Percentiles rank a stretch among this genome's conserved stretches.
Evolutionary conservation across 306 rosid species (phyloP).

Genomic region (Albizia julibrissin): DNA sequence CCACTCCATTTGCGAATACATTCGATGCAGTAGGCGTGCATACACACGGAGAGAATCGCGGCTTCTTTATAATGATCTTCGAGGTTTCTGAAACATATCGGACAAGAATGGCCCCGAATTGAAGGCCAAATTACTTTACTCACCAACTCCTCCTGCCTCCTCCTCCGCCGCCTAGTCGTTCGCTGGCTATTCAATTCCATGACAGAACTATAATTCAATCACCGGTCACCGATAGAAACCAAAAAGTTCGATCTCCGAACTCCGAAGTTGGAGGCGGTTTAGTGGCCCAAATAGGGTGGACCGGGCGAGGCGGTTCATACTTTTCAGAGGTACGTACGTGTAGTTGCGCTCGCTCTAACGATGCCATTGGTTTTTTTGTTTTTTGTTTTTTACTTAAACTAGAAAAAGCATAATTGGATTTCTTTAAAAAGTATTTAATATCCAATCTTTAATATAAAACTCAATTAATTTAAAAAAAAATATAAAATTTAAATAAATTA

Average conservation of each 20-base stretch:
- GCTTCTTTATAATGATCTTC: conserved; percentile 40
- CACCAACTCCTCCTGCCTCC: conserved; percentile 39
- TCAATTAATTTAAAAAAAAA: too few relatives aligned
- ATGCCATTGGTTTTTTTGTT: not conserved
- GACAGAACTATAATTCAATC: not conserved
- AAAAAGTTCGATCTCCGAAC: not conserved
- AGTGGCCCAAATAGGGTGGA: not conserved
- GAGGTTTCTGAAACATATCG: conserved; percentile 47
- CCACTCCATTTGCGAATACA: conserved; percentile 68
- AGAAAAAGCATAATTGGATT: too few relatives aligned
- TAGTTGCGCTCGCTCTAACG: not conserved
- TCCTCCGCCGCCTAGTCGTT: not conserved
- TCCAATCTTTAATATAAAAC: too few relatives aligned
- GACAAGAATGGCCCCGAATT: conserved; percentile 48
- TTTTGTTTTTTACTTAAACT: too few relatives aligned
- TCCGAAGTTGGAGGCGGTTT: not conserved
- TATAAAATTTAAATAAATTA: too few relatives aligned
- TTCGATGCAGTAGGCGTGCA: conserved; percentile 51
- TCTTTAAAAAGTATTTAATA: too few relatives aligned
- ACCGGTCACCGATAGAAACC: not conserved
- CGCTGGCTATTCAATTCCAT: conserved; percentile 26
- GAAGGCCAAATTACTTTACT: conserved; percentile 45
- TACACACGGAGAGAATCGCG: conserved; percentile 48
- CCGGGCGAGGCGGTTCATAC: not conserved
- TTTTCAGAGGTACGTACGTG: not conserved